Conservation (phyloP, 1,284 basidiomycete species). For the Melanopsichium pennsylvanicum region DNA sequence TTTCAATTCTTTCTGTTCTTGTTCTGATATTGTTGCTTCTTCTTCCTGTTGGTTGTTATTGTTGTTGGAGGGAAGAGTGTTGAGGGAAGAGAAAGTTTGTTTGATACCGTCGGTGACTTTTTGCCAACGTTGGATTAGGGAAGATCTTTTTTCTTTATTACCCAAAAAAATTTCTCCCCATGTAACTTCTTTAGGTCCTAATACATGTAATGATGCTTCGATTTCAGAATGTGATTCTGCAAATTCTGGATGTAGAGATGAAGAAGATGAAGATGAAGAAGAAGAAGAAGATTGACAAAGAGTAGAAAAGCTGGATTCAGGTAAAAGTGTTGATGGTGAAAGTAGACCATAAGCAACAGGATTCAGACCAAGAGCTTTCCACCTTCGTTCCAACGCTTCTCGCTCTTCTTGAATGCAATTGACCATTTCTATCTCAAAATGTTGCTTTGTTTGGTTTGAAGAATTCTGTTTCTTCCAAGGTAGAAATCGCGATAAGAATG, state of each 20-base stretch:
- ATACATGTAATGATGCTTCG: too few species aligned
- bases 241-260: too few species aligned
- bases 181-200: conserved; percentile 18
- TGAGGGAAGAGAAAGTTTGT: conserved; percentile 13
- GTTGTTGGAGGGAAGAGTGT: not conserved
- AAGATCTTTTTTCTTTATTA: conserved; percentile 9
- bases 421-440: not conserved
- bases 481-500: not conserved
- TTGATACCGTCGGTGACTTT: conserved; percentile 29
- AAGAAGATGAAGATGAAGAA: too few species aligned
- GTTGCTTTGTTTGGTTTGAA: not conserved
- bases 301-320: too few species aligned
- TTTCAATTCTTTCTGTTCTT: conserved; percentile 18
- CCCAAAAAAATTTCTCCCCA: conserved; percentile 45
- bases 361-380: conserved; percentile 13
- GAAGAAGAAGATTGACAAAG: too few species aligned
- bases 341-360: not conserved
- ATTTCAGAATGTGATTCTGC: too few species aligned
- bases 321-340: not conserved
- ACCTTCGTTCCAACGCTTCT: conserved; percentile 2
- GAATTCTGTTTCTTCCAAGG: too few species aligned
- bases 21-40: not conserved
- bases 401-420: conserved; percentile 16
- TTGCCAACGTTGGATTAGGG: conserved; percentile 11
- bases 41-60: not conserved